Conservation (phyloP, 208 protist genomes). For the Acanthamoeba sp. region DNA sequence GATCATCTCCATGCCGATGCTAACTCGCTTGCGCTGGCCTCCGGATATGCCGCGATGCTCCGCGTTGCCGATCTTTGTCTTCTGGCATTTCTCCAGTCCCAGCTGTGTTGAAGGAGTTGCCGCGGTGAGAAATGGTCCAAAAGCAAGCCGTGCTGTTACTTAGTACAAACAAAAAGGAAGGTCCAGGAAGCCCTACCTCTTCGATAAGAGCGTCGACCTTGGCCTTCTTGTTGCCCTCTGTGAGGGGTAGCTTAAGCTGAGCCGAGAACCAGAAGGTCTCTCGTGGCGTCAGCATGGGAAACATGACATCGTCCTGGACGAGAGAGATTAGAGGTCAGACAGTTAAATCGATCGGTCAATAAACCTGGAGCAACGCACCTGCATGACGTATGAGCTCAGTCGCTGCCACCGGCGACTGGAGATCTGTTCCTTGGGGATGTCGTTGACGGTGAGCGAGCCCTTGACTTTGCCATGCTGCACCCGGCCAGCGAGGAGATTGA, state of each 20-base stretch:
- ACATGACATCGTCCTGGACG: constrained; percentile 54
- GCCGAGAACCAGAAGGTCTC: constrained; percentile 67
- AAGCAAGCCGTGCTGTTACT: no score
- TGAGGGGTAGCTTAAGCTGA: constrained; percentile 41
- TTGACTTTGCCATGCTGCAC: constrained; percentile 66
- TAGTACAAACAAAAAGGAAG: no score
- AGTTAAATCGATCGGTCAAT: no score
- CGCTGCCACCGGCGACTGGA: neutral
- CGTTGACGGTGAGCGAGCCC: constrained; percentile 57
- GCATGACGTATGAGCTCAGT: constrained; percentile 75
- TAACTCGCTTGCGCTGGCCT: constrained; percentile 84
- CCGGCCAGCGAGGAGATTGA: constrained; percentile 58
- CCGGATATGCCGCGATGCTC: constrained; percentile 74
- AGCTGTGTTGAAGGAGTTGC: no score
- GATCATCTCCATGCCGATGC: constrained; percentile 86
- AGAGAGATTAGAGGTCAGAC: neutral
- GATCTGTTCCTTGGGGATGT: constrained; percentile 18
- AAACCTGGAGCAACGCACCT: neutral
- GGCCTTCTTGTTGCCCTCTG: constrained; percentile 38
- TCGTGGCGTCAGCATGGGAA: constrained; percentile 35
- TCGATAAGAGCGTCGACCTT: constrained; percentile 40
- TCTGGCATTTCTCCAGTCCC: constrained; percentile 34
- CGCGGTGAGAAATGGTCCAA: no score
- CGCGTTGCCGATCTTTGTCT: constrained; percentile 74
- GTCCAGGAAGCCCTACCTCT: neutral